Evolutionary conservation across 805 yeast genomes (phyloP), one percentile per base, ranked within the genome.

Genomic region (Komagataella populi): DNA sequence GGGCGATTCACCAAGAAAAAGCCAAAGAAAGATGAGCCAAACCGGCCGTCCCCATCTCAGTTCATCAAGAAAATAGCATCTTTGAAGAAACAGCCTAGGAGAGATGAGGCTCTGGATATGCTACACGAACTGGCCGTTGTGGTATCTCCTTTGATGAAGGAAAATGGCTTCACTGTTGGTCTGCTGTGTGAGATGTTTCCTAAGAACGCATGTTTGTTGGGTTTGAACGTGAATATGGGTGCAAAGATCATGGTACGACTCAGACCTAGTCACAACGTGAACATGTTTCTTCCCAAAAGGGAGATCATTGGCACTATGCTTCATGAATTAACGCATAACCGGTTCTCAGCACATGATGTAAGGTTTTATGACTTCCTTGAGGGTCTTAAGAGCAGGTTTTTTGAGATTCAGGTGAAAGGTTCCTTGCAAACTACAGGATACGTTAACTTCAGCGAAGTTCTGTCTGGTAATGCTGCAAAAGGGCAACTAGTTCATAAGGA

Each of bases 271-370:
- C 63, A 68, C 18, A 77, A 84, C 57, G 72, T 71, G 23, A 57
- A 58, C 36, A 58, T 60, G 52, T 89, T 90, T 62, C 62, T 81
- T 17, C 83, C 89, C 1, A 67, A 82, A 64, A 73, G 80, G 3
- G 81, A 80, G 49, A 66, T 90, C 1, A 61, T 90, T 23, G 96
- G 89, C 1, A 88, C 96, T 0, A 77, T 89, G 80, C 69, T 91
- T 4, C 98, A 91, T 64, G 98, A 91, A 63, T 70, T 91, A 46
- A 77, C 87, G 1, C 98, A 91, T 63, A 90, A 88, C 62, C 62
- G 72, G 18, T 69, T 70, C 59, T 96, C 96, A 0, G 85, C 95
- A 0, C 98, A 91, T 61, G 84, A 91, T 67, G 75, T 68, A 2
- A 67, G 66, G 53, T 91, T 91, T 61, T 87, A 87, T 61, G 68